Evolutionary conservation across 257 asterid species (phyloP), one percentile per base, ranked within the genome.

Genomic region (Ehretia macrophylla): DNA sequence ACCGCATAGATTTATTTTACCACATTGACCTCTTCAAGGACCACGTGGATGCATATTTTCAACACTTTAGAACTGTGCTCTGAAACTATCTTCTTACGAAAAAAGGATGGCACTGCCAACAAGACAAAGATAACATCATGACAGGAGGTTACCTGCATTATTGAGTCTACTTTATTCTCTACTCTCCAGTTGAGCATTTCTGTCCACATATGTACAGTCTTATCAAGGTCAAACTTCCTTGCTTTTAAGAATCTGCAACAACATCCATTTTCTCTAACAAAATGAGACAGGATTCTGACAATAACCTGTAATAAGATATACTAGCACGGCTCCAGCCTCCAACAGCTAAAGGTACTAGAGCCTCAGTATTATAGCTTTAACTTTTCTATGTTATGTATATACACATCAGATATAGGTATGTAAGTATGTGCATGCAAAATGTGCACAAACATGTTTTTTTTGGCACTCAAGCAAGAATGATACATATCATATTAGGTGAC

Each of bases 171-270:
- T 66, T 86, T 81, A 59, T 86, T 79, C 66, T 86, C 97, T 74
- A 75, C 76, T 83, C 99, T 86, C 99, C 99, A 93, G 68, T 76
- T 81, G 68, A 93, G 80, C 99, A 93, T 93, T 72, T 93, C 99
- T 37, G 56, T 78, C 99, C 99, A 93, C 99, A 93, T 93, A 40
- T 85, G 90, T 52, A 79, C 66, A 5, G 96, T 68, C 80, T 89
- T 93, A 60, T 89, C 95, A 64, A 85, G 88, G 81, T 93, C 99
- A 75, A 89, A 89, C 81, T 93, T 87, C 80, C 99, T 87, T 45
- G 97, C 97, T 68, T 76, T 89, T 83, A 89, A 75, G 67, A 86
- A 93, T 71, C 99, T 93, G 94, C 63, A 68, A 75, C 46, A 53
- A 49, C 20, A 54, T 23, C 4, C n/a, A 10, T 19, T n/a, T 42